A percentile compares a stretch with the other conserved stretches of the same genome.
Evolutionary conservation across 2,329 filamentous ascomycete species (phyloP).

Genomic region (Macroventuria anomochaeta): DNA sequence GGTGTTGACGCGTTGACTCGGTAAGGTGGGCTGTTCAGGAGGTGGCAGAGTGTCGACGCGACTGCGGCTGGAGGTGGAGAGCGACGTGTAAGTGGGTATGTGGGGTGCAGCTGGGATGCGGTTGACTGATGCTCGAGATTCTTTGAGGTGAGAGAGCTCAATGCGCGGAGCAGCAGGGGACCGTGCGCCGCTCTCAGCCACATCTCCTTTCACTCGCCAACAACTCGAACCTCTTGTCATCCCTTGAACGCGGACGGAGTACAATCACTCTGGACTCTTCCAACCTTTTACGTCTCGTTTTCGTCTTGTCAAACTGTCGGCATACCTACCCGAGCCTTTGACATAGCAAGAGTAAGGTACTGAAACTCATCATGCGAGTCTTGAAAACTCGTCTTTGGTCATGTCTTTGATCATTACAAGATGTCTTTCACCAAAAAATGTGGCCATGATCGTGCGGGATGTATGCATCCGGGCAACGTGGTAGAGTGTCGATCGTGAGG

Average conservation of each 20-base stretch:
- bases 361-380: conserved; percentile 7
- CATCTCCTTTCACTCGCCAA: neutral
- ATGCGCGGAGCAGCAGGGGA: conserved; percentile 6
- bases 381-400: neutral
- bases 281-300: neutral
- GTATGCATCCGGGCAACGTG: neutral
- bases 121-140: conserved; percentile 24
- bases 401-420: neutral
- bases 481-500: neutral
- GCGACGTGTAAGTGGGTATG: conserved; percentile 29
- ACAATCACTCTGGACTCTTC: neutral
- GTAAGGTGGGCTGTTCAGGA: conserved; percentile 8
- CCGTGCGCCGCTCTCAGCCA: conserved; percentile 22
- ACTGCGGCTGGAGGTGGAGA: conserved; percentile 21
- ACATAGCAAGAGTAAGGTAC: neutral
- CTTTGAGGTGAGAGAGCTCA: conserved; percentile 29
- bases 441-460: neutral
- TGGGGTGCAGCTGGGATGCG: conserved; percentile 19
- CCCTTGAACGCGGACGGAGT: too few relatives aligned
- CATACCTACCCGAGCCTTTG: neutral
- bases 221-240: neutral
- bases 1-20: conserved; percentile 20
- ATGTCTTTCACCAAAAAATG: neutral
- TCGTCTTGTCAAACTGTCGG: neutral
- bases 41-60: conserved; percentile 26